Percentiles rank a stretch among this genome's conserved stretches.
Evolutionary conservation across 2,329 filamentous ascomycete species (phyloP).

Genomic region (Fusarium goolgardi): DNA sequence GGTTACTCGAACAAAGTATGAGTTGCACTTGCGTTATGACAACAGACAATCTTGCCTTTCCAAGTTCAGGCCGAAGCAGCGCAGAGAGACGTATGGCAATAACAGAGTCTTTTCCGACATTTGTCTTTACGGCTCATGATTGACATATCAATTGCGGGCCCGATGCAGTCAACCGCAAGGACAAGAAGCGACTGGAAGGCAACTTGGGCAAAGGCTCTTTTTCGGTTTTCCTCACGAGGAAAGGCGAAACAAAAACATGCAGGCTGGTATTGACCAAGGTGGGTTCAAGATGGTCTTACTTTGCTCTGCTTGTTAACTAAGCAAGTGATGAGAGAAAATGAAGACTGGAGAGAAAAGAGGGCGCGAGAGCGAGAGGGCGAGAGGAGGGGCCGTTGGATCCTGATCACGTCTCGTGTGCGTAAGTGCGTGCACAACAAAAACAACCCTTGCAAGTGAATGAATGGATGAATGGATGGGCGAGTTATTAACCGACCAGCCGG

Average conservation of each 20-base stretch:
- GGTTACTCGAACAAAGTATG: conserved; percentile 3
- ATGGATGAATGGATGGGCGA: conserved; percentile 1
- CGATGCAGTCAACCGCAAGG: conserved; percentile 38
- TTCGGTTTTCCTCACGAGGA: not conserved
- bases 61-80: conserved; percentile 13
- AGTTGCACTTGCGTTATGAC: conserved; percentile 33
- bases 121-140: conserved; percentile 39
- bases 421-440: conserved; percentile 18
- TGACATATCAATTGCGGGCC: conserved; percentile 41
- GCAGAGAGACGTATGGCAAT: conserved; percentile 12
- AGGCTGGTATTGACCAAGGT: not conserved
- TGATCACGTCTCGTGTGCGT: conserved; percentile 32
- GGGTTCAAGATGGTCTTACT: conserved; percentile 12
- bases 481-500: conserved; percentile 23
- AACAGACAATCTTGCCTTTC: conserved; percentile 9
- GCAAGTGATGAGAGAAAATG: conserved; percentile 7
- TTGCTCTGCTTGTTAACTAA: conserved; percentile 10
- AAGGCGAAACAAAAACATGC: conserved; percentile 14
- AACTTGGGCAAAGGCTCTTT: conserved; percentile 4
- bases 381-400: conserved; percentile 20
- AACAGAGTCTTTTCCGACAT: conserved; percentile 36
- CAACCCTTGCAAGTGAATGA: conserved; percentile 30
- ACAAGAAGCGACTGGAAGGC: conserved; percentile 26
- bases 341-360: conserved; percentile 13
- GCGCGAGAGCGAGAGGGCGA: not conserved